Percentiles rank a stretch among this genome's conserved stretches.
Conservation (phyloP, 805 yeast genomes). For the Metschnikowia kofuensis region DNA sequence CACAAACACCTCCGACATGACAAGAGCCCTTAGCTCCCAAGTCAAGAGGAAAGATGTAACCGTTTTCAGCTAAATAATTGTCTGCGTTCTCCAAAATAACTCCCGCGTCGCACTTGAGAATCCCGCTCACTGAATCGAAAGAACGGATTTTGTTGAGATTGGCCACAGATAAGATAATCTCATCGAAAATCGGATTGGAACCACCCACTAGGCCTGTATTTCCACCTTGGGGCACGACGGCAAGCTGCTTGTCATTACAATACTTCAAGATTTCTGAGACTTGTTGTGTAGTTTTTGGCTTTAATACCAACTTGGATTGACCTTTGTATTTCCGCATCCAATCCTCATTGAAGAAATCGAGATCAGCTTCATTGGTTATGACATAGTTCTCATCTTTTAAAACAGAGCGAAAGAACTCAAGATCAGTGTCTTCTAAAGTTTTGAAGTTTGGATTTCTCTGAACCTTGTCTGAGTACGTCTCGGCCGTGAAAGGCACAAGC, state of each 20-base stretch:
- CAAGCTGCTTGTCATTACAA: conserved; percentile 73
- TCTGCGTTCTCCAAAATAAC: conserved; percentile 85
- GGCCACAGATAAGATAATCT: conserved; percentile 68
- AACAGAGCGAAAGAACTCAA: conserved; percentile 58
- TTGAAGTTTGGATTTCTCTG: conserved; percentile 51
- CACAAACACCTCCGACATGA: conserved; percentile 91
- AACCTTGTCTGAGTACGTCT: conserved; percentile 59
- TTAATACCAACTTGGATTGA: conserved; percentile 74
- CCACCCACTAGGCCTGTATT: conserved; percentile 97
- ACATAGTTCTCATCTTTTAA: conserved; percentile 49
- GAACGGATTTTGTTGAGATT: conserved; percentile 74
- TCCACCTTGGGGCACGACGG: conserved; percentile 96
- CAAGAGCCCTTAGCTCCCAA: conserved; percentile 97
- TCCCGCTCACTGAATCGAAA: conserved; percentile 81
- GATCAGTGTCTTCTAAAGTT: conserved; percentile 51
- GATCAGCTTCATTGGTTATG: conserved; percentile 59
- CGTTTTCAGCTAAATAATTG: conserved; percentile 69
- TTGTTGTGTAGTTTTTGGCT: conserved; percentile 79
- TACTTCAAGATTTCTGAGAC: conserved; percentile 72
- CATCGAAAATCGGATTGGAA: conserved; percentile 88
- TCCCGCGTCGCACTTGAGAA: conserved; percentile 87
- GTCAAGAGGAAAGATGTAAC: conserved; percentile 89
- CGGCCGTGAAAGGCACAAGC: conserved; percentile 59
- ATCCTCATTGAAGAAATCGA: conserved; percentile 77
- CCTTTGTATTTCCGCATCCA: conserved; percentile 94